These are phyloP conservation scores for Polyplosphaeria fusca DNA, from an alignment of 495 filamentous ascomycete species.

Conservation along the genomic window DNA sequence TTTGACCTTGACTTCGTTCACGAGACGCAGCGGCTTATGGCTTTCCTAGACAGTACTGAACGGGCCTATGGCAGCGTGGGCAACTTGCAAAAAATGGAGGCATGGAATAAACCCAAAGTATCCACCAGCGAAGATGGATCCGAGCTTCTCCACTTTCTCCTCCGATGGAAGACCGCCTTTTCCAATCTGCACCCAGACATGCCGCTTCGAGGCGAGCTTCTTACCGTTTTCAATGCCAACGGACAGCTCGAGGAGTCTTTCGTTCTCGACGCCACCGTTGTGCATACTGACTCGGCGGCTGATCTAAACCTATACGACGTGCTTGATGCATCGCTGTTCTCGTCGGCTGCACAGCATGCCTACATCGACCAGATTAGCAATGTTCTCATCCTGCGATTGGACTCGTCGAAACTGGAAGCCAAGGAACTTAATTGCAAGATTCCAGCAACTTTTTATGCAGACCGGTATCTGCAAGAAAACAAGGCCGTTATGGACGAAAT, in stretches of 20 bases:
- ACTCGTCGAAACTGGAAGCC: conserved; percentile 44
- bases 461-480: conserved; percentile 67
- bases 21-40: conserved; percentile 76
- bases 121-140: conserved; percentile 18
- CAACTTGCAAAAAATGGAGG: conserved; percentile 46
- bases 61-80: conserved; percentile 73
- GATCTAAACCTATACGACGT: conserved; percentile 64
- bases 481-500: conserved; percentile 30
- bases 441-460: conserved; percentile 69
- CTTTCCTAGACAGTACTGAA: conserved; percentile 74
- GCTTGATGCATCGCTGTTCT: conserved; percentile 63
- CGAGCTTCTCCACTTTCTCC: conserved; percentile 27
- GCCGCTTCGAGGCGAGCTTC: conserved; percentile 1
- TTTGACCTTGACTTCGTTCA: conserved; percentile 43
- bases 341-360: conserved; percentile 48
- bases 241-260: conserved; percentile 43
- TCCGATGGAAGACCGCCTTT: conserved; percentile 17
- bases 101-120: background rate
- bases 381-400: conserved; percentile 63
- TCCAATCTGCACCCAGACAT: background rate
- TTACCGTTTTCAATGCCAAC: conserved; percentile 29
- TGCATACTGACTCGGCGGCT: conserved; percentile 31
- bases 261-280: conserved; percentile 45
- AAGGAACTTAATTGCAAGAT: conserved; percentile 60
- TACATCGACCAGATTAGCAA: conserved; percentile 60